Evolutionary conservation across 2,329 filamentous ascomycete species (phyloP), one percentile per base, ranked within the genome.

Genomic region (Sordariomycetes sp.): DNA sequence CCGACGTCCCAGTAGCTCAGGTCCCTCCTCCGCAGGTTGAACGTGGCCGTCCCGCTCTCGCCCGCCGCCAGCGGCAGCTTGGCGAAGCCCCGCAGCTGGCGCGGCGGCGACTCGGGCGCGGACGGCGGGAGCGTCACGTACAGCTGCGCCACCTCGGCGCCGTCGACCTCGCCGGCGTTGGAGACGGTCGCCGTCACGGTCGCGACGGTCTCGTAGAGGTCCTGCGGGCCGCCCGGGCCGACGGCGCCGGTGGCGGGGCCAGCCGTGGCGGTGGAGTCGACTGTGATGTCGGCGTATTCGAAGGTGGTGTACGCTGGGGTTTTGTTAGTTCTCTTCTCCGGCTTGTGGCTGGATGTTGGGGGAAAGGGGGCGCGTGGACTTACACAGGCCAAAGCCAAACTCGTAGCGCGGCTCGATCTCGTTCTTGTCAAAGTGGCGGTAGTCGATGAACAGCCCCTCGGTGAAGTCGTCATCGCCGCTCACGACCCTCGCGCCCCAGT

Each of bases 361-460:
- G 1, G 81, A 20, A 3, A 6, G 1, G 24, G 32, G 22, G 2
- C 3, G 14, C n/a, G 32, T 22, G 35, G 51, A 48, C 80, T 64
- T 87, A 18, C 86, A 88, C 1, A 94, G 76, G 1, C 90, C 90
- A 66, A 90, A 85, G 14, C 89, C 89, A 67, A 95, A 95, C 59
- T 86, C 79, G 71, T 92, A 94, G 32, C 87, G 78, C 0, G 86
- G 81, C 1, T 78, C 75, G 4, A 83, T 77, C 40, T 84, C 77
- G n/a, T 80, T 77, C 64, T 81, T 85, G 66, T 94, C 89, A 69
- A 90, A 94, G 74, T 85, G 90, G 24, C 88, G 79, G 72, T 94
- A 94, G 3, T 89, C 89, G 43, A 93, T 77, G 68, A 90, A 93
- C 53, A 94, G 76, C 61, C 90, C 89, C 70, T 94, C 89, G 53